Base-by-base conservation (phyloP, 192 early-diverging fungal species). In the Nowakowskiella sp. region DNA sequence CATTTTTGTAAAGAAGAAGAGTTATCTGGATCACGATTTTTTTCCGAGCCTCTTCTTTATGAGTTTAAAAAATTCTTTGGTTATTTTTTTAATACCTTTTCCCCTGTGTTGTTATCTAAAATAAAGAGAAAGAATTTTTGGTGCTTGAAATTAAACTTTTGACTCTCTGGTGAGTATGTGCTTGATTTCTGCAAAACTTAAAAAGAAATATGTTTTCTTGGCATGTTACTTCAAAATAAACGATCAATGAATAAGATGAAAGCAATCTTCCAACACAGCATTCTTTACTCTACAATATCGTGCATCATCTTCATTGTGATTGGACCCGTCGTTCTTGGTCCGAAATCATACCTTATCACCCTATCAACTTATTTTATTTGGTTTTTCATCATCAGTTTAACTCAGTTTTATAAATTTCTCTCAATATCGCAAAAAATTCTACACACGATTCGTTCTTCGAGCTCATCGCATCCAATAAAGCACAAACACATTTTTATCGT, bases 401-500 rank as follows among this genome's bases (percentile, higher is more conserved):
- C 34, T 23, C 19, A 13, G 13, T 34, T 34, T 13, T 47, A 13
- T 34, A 10, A 13, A 10, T 13, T 13, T 13, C 39, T 34, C n/a
- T 47, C 13, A 19, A 47, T 23, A 47, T 13, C 47, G 39, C 39
- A 10, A 19, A 10, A 47, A 47, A 19, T 13, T 10, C 47, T 13
- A 47, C 13, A 10, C n/a, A 47, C 47, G 13, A 27, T 13, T 13
- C 13, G 34, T 28, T 34, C n/a, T 10, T 27, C 13, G 47, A 34
- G 13, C 47, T 47, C 34, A 13, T 47, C 34, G n/a, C 39, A 19
- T 13, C 47, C 34, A 34, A 47, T 13, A 47, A 10, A 13, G 34
- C 47, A 13, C 34, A 47, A 13, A 39, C 47, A 47, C 47, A 13
- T 13, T 23, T 47, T 47, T 23, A 34, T 47, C 10, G 10, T 47